A percentile compares a stretch with the other conserved stretches of the same genome.
phyloP scores from a whole-genome alignment of 441 rosid species.

The Eutrema salsugineum region DNA sequence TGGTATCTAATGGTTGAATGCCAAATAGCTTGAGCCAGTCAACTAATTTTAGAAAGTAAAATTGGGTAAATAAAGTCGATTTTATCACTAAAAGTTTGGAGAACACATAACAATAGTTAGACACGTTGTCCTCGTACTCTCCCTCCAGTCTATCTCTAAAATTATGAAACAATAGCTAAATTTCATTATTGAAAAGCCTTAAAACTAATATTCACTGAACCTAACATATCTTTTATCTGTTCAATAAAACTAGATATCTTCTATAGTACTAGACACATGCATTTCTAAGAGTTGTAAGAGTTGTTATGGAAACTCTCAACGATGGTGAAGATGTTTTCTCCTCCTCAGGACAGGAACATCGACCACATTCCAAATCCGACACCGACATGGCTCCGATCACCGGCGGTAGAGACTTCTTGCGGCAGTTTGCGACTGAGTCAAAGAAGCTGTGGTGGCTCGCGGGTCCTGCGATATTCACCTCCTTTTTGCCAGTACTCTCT shows the following conservation, averaged over 20 bases:
- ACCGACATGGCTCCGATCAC: slow-evolving; percentile 30
- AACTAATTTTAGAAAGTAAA: not conserved
- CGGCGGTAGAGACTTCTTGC: slow-evolving; percentile 26
- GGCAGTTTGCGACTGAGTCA: slow-evolving; percentile 29
- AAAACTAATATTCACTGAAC: not conserved
- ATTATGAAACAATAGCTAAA: not conserved
- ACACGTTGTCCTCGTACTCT: not conserved
- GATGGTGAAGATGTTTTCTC: not conserved
- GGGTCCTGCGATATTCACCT: slow-evolving; percentile 41
- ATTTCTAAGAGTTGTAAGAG: no score
- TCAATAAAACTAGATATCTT: not conserved
- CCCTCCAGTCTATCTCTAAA: not conserved
- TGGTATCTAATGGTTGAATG: not conserved
- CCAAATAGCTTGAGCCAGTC: not conserved
- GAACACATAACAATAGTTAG: not conserved
- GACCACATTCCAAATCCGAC: not conserved
- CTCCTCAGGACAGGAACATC: not conserved
- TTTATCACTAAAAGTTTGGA: not conserved
- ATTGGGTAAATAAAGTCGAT: not conserved
- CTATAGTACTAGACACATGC: not conserved
- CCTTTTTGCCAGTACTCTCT: slow-evolving; percentile 36
- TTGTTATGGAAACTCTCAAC: not conserved
- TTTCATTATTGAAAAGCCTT: not conserved
- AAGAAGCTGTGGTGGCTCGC: slow-evolving; percentile 41
- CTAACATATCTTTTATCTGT: not conserved